Conservation (phyloP, 1,139 yeast genomes). For the Scheffersomyces segobiensis region DNA sequence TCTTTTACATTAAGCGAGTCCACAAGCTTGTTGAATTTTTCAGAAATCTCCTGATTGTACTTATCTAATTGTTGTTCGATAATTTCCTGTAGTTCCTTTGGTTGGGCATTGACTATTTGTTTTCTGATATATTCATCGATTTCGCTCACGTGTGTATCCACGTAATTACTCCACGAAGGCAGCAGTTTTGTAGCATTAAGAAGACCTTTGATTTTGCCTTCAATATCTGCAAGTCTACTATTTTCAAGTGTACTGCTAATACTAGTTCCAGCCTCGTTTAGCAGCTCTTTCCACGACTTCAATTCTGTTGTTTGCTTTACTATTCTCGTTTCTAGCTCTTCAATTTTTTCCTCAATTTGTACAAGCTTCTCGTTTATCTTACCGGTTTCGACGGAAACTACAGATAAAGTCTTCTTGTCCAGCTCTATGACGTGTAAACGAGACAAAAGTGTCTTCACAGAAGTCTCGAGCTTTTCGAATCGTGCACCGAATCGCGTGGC, state of each 20-base stretch:
- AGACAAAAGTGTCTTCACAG: not conserved
- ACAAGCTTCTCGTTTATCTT: not conserved
- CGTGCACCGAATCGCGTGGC: not conserved
- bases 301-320: constrained; percentile 4
- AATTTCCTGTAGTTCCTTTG: constrained; percentile 8
- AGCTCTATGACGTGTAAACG: not conserved
- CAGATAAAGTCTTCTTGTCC: not conserved
- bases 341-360: constrained; percentile 12
- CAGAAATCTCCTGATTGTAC: constrained; percentile 21
- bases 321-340: constrained; percentile 11
- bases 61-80: constrained; percentile 22
- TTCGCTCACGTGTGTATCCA: not conserved
- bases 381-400: not conserved
- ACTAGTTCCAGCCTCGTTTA: not conserved
- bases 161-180: not conserved
- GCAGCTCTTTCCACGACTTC: not conserved
- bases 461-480: not conserved
- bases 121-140: not conserved
- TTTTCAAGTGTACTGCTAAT: not conserved
- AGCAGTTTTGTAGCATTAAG: constrained; percentile 12
- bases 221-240: not conserved
- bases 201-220: not conserved
- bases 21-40: constrained; percentile 28
- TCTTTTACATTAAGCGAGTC: constrained; percentile 21
- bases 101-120: not conserved